Percentiles rank a stretch among this genome's conserved stretches.
These are phyloP conservation scores for Aspergillus sclerotialis DNA, from an alignment of 2,329 filamentous ascomycete genomes.

Conservation along the genomic window DNA sequence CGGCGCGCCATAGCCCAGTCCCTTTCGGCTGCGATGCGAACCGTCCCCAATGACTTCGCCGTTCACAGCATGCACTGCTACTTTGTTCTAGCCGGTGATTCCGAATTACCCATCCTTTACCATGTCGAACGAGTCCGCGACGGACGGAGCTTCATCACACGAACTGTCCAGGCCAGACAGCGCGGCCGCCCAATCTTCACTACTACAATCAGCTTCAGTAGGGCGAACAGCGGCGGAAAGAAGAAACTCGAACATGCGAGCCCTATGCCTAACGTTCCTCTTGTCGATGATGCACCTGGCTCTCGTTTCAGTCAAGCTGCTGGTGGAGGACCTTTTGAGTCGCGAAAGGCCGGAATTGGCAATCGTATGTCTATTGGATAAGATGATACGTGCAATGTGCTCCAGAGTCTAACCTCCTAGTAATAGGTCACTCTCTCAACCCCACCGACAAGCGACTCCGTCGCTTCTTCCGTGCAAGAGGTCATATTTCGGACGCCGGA, in stretches of 20 bases:
- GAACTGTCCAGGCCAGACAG: constrained; percentile 94
- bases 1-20: constrained; percentile 87
- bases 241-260: constrained; percentile 59
- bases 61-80: constrained; percentile 99
- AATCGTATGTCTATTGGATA: constrained; percentile 46
- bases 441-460: constrained; percentile 62
- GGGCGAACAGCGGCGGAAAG: constrained; percentile 48
- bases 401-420: neutral
- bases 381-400: no score
- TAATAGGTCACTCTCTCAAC: constrained; percentile 35
- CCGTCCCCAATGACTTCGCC: constrained; percentile 70
- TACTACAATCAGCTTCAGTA: constrained; percentile 82
- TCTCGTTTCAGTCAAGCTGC: constrained; percentile 14
- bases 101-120: constrained; percentile 80
- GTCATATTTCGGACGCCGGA: constrained; percentile 64
- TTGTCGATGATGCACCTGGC: constrained; percentile 30
- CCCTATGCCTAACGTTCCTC: constrained; percentile 49
- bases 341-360: constrained; percentile 48
- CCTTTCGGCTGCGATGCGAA: constrained; percentile 79
- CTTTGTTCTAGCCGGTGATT: constrained; percentile 86
- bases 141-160: constrained; percentile 80
- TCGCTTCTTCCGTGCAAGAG: constrained; percentile 46
- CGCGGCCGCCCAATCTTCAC: constrained; percentile 88
- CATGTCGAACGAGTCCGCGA: constrained; percentile 92
- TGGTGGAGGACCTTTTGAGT: constrained; percentile 50